phyloP scores from a whole-genome alignment of 2,329 filamentous ascomycete genomes.

The Phialophora expanda region DNA sequence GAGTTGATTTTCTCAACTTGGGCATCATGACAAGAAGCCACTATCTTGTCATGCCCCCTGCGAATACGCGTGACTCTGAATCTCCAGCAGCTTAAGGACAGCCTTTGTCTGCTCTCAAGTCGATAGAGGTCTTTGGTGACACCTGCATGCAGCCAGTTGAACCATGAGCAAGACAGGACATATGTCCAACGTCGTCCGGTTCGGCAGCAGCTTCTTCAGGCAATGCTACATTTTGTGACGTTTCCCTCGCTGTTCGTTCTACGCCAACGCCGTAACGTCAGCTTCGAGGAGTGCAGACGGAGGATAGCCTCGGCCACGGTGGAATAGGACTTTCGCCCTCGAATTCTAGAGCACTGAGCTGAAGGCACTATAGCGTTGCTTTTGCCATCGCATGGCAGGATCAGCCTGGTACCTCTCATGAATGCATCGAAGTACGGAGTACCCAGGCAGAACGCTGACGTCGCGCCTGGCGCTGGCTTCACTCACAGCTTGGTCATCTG shows the following conservation, averaged over 20 bases:
- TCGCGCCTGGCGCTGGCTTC: neutral
- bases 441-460: neutral
- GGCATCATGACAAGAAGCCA: neutral
- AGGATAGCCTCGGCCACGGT: neutral
- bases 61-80: neutral
- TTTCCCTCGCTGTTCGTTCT: neutral
- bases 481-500: slow-evolving; percentile 1
- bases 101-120: neutral
- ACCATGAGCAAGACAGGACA: too few species aligned
- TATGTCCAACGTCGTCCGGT: neutral
- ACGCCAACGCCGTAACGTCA: neutral
- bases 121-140: neutral
- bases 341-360: neutral
- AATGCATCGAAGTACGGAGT: neutral
- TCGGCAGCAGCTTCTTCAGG: neutral
- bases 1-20: neutral
- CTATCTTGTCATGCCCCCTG: neutral
- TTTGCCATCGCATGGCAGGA: neutral
- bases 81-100: neutral
- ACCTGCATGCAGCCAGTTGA: neutral
- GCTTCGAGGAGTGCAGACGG: neutral
- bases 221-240: neutral
- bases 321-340: neutral
- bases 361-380: neutral
- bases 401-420: neutral